phyloP scores from a whole-genome alignment of 2,329 filamentous ascomycete species.

The Alternaria angustiovoidea region DNA sequence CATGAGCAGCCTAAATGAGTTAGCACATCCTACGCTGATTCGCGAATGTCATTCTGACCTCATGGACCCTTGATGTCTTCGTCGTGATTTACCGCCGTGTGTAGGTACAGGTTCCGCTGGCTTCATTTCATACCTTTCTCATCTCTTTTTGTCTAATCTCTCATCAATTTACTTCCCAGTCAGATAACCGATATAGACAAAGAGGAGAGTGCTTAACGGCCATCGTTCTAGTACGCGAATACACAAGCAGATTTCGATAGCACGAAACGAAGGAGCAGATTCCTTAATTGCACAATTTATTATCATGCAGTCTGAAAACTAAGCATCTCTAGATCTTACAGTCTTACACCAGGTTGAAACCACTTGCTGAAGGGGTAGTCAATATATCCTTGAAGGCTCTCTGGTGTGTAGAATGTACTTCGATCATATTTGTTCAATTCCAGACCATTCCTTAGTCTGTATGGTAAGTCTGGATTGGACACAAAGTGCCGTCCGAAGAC shows the following conservation, averaged over 20 bases:
- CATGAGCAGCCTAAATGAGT: neutral
- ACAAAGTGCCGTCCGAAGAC: conserved; percentile 57
- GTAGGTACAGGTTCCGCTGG: neutral
- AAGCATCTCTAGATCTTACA: neutral
- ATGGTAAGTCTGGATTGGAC: conserved; percentile 57
- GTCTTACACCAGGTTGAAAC: neutral
- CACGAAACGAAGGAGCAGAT: neutral
- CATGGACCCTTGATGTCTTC: neutral
- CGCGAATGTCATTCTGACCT: neutral
- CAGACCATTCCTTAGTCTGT: conserved; percentile 51
- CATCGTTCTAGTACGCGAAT: neutral
- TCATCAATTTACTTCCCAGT: neutral
- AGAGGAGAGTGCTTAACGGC: neutral
- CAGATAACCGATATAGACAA: neutral
- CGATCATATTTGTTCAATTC: conserved; percentile 53
- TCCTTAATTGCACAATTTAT: neutral
- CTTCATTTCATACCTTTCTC: neutral
- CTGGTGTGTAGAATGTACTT: conserved; percentile 18
- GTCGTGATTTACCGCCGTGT: neutral
- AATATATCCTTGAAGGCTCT: conserved; percentile 19
- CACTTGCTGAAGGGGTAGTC: conserved; percentile 13
- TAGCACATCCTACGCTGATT: neutral
- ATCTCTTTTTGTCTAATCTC: neutral
- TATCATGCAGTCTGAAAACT: neutral
- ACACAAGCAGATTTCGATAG: neutral